Evolutionary conservation across 129 eudicot genomes (phyloP).

Genomic region (Gnaphalium uliginosum): DNA sequence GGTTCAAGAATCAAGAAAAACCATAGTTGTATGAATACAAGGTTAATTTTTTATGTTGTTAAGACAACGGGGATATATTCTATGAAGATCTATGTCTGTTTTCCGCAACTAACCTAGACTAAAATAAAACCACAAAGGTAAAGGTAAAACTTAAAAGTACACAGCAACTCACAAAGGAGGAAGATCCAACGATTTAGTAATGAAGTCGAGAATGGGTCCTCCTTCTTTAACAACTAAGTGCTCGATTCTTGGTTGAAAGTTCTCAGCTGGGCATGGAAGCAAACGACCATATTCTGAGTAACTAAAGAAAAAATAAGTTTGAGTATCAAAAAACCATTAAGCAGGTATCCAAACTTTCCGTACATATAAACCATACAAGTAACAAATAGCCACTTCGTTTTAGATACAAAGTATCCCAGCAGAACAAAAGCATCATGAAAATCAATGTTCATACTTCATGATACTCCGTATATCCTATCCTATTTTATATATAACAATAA

Average conservation of each 20-base stretch:
- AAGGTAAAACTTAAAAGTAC: neutral
- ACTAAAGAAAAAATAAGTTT: conserved; percentile 37
- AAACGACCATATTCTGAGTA: conserved; percentile 59
- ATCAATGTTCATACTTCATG: neutral
- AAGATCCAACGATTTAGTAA: conserved; percentile 63
- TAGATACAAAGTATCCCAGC: too few species aligned
- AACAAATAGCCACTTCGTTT: neutral
- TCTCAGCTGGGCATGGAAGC: conserved; percentile 74
- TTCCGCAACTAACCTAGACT: neutral
- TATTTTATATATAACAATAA: too few species aligned
- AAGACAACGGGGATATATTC: neutral
- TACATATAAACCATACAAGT: neutral
- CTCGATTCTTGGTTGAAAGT: conserved; percentile 66
- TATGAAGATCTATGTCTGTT: neutral
- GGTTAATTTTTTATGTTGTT: neutral
- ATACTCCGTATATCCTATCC: neutral
- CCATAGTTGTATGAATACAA: neutral
- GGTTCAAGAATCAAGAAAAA: conserved; percentile 14
- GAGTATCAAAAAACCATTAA: conserved; percentile 13
- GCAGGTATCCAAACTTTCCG: conserved; percentile 17
- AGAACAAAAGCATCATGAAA: too few species aligned
- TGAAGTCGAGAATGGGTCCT: conserved; percentile 67
- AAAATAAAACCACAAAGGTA: neutral
- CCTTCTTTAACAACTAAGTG: conserved; percentile 82
- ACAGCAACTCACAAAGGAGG: conserved; percentile 71